Evolutionary conservation across 2,329 filamentous ascomycete species (phyloP).

Genomic region (Colletotrichum zoysiae): DNA sequence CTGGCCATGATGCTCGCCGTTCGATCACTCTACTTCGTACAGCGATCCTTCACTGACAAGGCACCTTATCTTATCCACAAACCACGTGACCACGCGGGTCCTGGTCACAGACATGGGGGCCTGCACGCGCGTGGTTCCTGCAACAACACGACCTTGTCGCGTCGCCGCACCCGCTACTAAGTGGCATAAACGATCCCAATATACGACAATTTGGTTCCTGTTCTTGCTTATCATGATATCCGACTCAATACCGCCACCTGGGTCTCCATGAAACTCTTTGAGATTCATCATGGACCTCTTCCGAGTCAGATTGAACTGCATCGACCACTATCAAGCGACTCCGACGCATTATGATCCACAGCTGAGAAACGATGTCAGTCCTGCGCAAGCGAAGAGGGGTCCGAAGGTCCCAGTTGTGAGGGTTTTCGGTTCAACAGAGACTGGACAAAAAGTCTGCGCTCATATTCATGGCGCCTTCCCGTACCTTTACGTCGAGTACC

Average conservation of each 20-base stretch:
- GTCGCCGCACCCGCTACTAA: conserved; percentile 1
- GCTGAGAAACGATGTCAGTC: conserved; percentile 74
- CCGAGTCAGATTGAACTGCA: conserved; percentile 91
- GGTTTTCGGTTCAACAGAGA: conserved; percentile 92
- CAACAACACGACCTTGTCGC: conserved; percentile 34
- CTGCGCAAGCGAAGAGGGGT: conserved; percentile 69
- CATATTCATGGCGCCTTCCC: conserved; percentile 97
- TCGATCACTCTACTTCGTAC: not conserved
- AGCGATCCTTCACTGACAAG: not conserved
- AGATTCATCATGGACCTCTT: conserved; percentile 73
- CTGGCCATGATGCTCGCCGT: not conserved
- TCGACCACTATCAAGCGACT: conserved; percentile 91
- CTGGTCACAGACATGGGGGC: conserved; percentile 11
- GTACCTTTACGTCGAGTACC: conserved; percentile 93
- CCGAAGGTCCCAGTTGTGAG: conserved; percentile 88
- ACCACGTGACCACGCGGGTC: conserved; percentile 46
- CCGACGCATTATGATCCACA: conserved; percentile 86
- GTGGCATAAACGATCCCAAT: conserved; percentile 14
- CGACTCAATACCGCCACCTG: not conserved
- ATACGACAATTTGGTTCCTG: not conserved
- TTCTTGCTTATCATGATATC: conserved; percentile 12
- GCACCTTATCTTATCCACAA: conserved; percentile 38
- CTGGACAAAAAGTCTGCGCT: conserved; percentile 94
- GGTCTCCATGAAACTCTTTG: conserved; percentile 29
- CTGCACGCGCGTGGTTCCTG: conserved; percentile 8